A percentile compares a stretch with the other conserved stretches of the same genome.
phyloP scores from a whole-genome alignment of 192 early-diverging fungal species.

The Coemansia reversa region DNA sequence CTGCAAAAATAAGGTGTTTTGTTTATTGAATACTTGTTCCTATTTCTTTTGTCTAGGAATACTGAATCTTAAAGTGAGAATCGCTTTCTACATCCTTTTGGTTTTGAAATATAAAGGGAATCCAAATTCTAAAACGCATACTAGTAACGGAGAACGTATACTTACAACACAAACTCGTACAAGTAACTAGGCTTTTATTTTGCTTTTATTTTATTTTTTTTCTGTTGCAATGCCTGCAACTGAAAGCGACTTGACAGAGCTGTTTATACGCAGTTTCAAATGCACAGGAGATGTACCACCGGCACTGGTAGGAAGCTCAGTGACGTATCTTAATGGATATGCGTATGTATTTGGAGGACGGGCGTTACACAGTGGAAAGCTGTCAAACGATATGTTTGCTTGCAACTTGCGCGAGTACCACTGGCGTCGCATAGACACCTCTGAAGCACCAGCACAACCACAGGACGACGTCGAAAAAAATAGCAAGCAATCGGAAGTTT shows the following conservation, averaged over 20 bases:
- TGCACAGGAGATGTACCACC: constrained; percentile 70
- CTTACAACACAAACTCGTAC: not conserved
- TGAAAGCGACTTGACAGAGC: constrained; percentile 51
- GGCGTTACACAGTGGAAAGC: constrained; percentile 63
- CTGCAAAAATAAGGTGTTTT: not conserved
- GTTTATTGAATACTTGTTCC: not conserved
- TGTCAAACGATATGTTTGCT: constrained; percentile 69
- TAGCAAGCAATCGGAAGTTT: not conserved
- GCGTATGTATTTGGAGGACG: constrained; percentile 74
- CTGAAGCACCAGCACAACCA: not conserved
- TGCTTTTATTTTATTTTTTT: too few species aligned
- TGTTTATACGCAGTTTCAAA: constrained; percentile 54
- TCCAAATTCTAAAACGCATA: not conserved
- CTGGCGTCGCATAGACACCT: constrained; percentile 60
- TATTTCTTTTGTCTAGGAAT: not conserved
- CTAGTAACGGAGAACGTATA: not conserved
- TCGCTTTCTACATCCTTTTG: not conserved
- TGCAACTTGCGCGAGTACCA: constrained; percentile 62
- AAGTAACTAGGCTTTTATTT: not conserved
- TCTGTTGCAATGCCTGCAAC: constrained; percentile 31
- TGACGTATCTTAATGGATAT: constrained; percentile 59
- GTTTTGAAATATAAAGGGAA: not conserved
- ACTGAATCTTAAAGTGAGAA: not conserved
- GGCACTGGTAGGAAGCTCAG: constrained; percentile 67
- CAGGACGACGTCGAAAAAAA: not conserved